Evolutionary conservation across 2,329 filamentous ascomycete genomes (phyloP), one percentile per base, ranked within the genome.

Genomic region (Coleophoma crateriformis): DNA sequence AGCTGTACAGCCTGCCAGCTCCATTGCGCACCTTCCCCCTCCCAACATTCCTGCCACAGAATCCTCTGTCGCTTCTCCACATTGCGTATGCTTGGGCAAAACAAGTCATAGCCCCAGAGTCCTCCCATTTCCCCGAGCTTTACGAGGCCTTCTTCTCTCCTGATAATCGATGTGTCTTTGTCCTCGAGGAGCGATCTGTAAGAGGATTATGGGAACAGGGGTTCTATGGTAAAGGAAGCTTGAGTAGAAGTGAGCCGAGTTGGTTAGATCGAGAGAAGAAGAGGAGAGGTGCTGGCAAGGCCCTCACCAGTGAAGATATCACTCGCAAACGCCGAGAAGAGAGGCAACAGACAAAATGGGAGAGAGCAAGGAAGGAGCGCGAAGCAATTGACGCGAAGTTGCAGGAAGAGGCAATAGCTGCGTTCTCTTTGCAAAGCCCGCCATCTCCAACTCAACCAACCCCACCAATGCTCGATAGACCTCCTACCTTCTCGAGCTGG

Each of bases 241-340:
- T 97, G 51, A 96, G 91, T 71, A 83, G 95, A 60, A 96, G 91
- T 74, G 92, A 99, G 67, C 92, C 92, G 3, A 94, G 84, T 58
- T 99, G 94, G 94, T 68, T 96, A 46, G 87, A 88, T 56, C 78
- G 87, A 54, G 90, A 96, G 68, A 86, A 88, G 67, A 83, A 85
- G 27, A 79, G 85, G 46, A 77, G 77, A 51, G 87, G 87, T 11
- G 14, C 71, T 83, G 22, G 78, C 81, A 33, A 76, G 73, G 74
- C 72, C 20, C 77, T 82, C 55, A 94, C 94, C 40, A 91, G 87
- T 58, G 92, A 96, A 69, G 85, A 95, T 53, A 74, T 83, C 47
- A 99, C 92, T 3, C 77, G 79, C 35, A 78, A 83, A 59, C 77
- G 94, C 52, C 80, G 94, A 61, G 82, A 88, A 56, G 89, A 96